phyloP scores from a whole-genome alignment of 140 eudicot genomes.

The Stevia rebaudiana region DNA sequence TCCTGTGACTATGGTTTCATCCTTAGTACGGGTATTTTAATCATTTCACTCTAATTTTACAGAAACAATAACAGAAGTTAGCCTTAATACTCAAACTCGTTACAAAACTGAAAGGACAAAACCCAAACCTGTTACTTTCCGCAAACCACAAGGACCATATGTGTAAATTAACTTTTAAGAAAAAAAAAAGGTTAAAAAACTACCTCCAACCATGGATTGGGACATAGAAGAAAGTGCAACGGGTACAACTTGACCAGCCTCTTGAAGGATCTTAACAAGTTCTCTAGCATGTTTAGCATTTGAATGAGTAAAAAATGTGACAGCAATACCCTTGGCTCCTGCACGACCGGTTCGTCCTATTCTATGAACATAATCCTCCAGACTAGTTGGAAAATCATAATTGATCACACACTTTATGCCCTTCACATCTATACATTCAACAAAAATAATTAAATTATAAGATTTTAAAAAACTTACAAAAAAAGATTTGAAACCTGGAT shows the following conservation, averaged over 20 bases:
- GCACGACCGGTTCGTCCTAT: constrained; percentile 99
- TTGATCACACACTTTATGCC: constrained; percentile 96
- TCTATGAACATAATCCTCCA: constrained; percentile 95
- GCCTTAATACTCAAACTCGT: too few species aligned
- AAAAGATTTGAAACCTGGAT: constrained; percentile 14
- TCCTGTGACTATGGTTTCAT: too few species aligned
- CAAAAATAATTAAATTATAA: constrained; percentile 12
- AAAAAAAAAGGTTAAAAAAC: background rate
- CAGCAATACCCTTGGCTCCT: constrained; percentile 91
- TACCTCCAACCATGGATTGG: constrained; percentile 61
- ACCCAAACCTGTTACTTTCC: too few species aligned
- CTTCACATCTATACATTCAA: constrained; percentile 87
- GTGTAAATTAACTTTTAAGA: too few species aligned
- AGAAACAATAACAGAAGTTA: too few species aligned
- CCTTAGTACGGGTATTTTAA: too few species aligned
- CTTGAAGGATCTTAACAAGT: constrained; percentile 82
- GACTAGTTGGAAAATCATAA: constrained; percentile 87
- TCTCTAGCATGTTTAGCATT: constrained; percentile 75
- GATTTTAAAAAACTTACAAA: background rate
- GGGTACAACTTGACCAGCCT: constrained; percentile 92
- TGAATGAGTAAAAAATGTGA: constrained; percentile 78
- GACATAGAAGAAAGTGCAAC: constrained; percentile 56
- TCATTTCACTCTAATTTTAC: too few species aligned
- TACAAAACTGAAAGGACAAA: too few species aligned
- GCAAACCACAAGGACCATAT: too few species aligned